phyloP scores from a whole-genome alignment of 2,329 filamentous ascomycete species.

The Hirsutella minnesotensis region DNA sequence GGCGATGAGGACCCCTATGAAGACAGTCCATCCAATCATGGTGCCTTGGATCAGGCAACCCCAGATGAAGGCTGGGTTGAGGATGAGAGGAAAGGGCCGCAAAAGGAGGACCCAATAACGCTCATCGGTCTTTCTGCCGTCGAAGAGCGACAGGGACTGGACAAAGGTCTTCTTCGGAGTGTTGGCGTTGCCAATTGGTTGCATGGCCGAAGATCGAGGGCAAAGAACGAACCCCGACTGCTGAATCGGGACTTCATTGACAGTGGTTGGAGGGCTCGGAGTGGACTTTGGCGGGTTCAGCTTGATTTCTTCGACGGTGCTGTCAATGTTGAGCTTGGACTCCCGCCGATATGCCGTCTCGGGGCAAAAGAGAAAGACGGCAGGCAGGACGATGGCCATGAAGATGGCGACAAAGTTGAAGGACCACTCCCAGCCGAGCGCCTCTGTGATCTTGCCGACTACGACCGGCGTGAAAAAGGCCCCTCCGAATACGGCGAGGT shows the following conservation, averaged over 20 bases:
- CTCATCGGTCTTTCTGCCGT: conserved; percentile 72
- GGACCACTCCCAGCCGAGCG: conserved; percentile 73
- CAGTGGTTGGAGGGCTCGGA: background rate
- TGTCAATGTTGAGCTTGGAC: conserved; percentile 46
- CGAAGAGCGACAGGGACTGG: conserved; percentile 57
- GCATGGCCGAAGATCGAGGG: conserved; percentile 19
- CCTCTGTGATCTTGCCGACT: conserved; percentile 71
- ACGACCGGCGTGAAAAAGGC: conserved; percentile 69
- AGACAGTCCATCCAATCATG: conserved; percentile 91
- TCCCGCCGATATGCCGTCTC: conserved; percentile 71
- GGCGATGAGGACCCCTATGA: conserved; percentile 76
- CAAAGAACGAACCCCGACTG: conserved; percentile 16
- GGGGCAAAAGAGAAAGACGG: conserved; percentile 68
- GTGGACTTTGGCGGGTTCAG: conserved; percentile 3
- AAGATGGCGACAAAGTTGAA: conserved; percentile 88
- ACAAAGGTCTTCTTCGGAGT: conserved; percentile 44
- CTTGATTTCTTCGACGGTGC: conserved; percentile 19
- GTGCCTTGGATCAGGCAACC: conserved; percentile 69
- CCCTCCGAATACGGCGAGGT: conserved; percentile 45
- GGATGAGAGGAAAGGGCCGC: conserved; percentile 72
- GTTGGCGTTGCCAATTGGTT: conserved; percentile 20
- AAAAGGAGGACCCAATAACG: conserved; percentile 51
- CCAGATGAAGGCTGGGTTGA: conserved; percentile 81
- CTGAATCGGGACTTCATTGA: conserved; percentile 3
- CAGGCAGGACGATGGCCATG: conserved; percentile 53